These are phyloP conservation scores for Solanum gandarillasii DNA, from an alignment of 257 asterid species.

Conservation along the genomic window DNA sequence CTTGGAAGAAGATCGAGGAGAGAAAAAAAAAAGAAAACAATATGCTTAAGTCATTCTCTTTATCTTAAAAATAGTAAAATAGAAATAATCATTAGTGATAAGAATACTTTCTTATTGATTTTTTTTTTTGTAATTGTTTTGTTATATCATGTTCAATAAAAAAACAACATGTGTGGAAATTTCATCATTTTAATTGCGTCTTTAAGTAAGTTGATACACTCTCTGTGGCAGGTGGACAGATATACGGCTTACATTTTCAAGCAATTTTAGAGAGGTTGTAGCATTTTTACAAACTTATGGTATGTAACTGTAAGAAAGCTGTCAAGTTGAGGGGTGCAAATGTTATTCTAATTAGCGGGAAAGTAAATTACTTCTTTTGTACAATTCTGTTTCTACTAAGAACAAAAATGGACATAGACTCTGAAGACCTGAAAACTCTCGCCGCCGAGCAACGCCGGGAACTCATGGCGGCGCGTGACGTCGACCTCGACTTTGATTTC, in stretches of 20 bases:
- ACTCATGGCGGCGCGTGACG: constrained; percentile 35
- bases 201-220: not conserved
- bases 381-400: not conserved
- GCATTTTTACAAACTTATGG: not conserved
- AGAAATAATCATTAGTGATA: not conserved
- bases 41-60: too few species aligned
- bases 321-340: not conserved
- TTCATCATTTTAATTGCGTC: not conserved
- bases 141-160: not conserved
- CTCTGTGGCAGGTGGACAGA: not conserved
- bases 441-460: constrained; percentile 50
- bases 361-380: not conserved
- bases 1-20: not conserved
- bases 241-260: too few species aligned
- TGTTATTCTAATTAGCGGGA: not conserved
- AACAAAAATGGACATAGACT: not conserved
- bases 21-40: too few species aligned
- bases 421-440: constrained; percentile 25
- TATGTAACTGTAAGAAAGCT: not conserved
- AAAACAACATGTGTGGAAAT: not conserved
- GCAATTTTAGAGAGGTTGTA: not conserved
- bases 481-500: constrained; percentile 52
- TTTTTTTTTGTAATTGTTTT: not conserved
- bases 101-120: not conserved
- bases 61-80: too few species aligned